Percentiles rank a stretch among this genome's conserved stretches.
phyloP scores from a whole-genome alignment of 1,284 basidiomycete genomes.

The Moesziomyces globuligerus region DNA sequence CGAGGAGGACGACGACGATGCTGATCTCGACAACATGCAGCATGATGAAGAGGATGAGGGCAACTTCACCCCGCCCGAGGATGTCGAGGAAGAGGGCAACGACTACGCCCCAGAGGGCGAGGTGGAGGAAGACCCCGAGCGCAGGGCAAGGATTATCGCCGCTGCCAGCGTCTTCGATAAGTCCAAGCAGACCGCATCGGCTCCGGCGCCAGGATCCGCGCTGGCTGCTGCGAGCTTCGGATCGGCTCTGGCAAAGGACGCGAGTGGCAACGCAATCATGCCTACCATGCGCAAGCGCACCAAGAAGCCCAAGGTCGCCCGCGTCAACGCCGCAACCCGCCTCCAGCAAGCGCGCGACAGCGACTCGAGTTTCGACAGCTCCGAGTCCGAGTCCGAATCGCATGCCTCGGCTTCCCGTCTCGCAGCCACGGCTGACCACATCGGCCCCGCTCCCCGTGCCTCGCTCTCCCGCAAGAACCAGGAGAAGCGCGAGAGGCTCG shows the following conservation, averaged over 20 bases:
- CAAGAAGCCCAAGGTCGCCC: constrained; percentile 29
- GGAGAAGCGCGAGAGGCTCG: constrained; percentile 16
- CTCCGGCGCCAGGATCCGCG: constrained; percentile 21
- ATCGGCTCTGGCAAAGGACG: constrained; percentile 59
- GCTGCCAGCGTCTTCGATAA: constrained; percentile 46
- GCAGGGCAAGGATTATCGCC: constrained; percentile 45
- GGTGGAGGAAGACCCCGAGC: constrained; percentile 43
- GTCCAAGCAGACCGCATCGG: constrained; percentile 9
- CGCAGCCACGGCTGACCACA: constrained; percentile 1
- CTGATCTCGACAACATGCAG: constrained; percentile 38
- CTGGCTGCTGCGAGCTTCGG: constrained; percentile 42
- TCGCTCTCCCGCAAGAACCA: constrained; percentile 38
- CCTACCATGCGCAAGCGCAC: constrained; percentile 54
- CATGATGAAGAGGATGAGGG: constrained; percentile 21
- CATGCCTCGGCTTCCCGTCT: constrained; percentile 9
- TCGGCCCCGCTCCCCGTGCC: constrained; percentile 37
- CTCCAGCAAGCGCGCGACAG: constrained; percentile 34
- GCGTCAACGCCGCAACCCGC: constrained; percentile 35
- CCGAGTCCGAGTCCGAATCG: constrained; percentile 42
- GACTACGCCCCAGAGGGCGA: constrained; percentile 39
- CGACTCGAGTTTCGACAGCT: constrained; percentile 60
- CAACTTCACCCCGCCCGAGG: constrained; percentile 32
- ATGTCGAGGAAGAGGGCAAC: constrained; percentile 35
- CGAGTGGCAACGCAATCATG: constrained; percentile 52
- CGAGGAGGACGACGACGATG: constrained; percentile 57